phyloP scores from a whole-genome alignment of 2,329 filamentous ascomycete genomes.

The Zelopaecilomyces penicillatus region DNA sequence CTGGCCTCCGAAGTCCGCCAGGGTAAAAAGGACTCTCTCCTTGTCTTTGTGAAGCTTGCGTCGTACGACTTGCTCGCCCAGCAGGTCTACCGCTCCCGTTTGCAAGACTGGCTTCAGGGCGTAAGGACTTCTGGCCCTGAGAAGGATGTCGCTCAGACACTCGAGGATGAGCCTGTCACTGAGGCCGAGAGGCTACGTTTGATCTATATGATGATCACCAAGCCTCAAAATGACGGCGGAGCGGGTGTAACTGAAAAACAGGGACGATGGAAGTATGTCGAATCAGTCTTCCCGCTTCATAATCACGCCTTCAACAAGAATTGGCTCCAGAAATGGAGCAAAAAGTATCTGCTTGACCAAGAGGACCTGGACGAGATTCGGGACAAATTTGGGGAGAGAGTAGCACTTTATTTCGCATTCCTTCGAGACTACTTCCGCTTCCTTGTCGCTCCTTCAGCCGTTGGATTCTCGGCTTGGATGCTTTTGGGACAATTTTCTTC shows the following conservation, averaged over 20 bases:
- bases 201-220: constrained; percentile 77
- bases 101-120: constrained; percentile 90
- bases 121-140: constrained; percentile 70
- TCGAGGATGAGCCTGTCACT: constrained; percentile 67
- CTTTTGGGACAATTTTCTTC: constrained; percentile 79
- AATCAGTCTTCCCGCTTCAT: constrained; percentile 70
- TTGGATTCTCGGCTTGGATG: constrained; percentile 71
- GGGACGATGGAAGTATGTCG: constrained; percentile 64
- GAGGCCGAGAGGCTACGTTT: constrained; percentile 83
- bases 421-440: constrained; percentile 85
- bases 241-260: constrained; percentile 65
- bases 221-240: constrained; percentile 64
- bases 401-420: constrained; percentile 95
- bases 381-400: constrained; percentile 69
- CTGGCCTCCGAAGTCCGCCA: constrained; percentile 80
- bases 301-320: constrained; percentile 65
- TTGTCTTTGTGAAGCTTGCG: constrained; percentile 76
- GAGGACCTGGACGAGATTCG: constrained; percentile 66
- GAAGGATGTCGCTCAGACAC: constrained; percentile 59
- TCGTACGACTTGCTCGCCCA: constrained; percentile 66
- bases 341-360: constrained; percentile 58
- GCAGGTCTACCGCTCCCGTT: constrained; percentile 77
- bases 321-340: constrained; percentile 69
- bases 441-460: constrained; percentile 68
- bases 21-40: constrained; percentile 64